Base-by-base conservation (phyloP, 2,329 filamentous ascomycete genomes). In the Monosporascus cannonballus region DNA sequence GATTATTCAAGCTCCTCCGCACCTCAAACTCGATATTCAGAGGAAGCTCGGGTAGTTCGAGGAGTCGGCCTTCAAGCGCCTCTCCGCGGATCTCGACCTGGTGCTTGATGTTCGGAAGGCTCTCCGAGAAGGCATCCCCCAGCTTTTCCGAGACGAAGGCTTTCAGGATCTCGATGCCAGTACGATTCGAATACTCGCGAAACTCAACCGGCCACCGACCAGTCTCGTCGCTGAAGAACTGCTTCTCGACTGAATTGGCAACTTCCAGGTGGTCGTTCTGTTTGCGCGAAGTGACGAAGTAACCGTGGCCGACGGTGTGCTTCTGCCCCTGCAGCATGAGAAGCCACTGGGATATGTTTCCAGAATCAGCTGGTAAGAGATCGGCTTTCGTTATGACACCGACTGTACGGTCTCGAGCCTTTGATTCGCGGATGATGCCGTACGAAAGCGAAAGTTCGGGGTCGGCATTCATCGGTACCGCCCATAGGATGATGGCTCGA, bases 381-480 rank as follows among this genome's bases (percentile, higher is more conserved):
- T 96, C 90, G 0, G 90, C 89, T 62, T 94, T 96, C 0, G 90
- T 96, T 2, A 95, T 73, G 0, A 94, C 86, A 0, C 88, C 88
- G 49, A 87, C 74, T 1, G 84, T 87, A 1, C 86, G 76, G 4
- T 71, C 55, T 7, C 78, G 75, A 0, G 85, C 85, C 1, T 73
- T 71, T 1, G 79, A 68, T 39, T 76, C 65, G 36, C 80, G 67
- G 57, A 90, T 80, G 3, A 89, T 73, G 0, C 77, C 76, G 24
- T 86, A 83, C 0, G 88, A 86, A 0, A 76, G 83, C 0, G 87
- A 91, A 8, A 85, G 90, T 1, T 87, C 84, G 0, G 87, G 79
- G 53, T 96, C 90, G 1, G 79, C 80, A 2, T 87, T 87, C 80
- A 94, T 89, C 0, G 87, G 81, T 34, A 89, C 77, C 0, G 87